Evolutionary conservation across 225 moss, liverwort and hornwort genomes (phyloP), one percentile per base, ranked within the genome.

Genomic region (Takakia lepidozioides): DNA sequence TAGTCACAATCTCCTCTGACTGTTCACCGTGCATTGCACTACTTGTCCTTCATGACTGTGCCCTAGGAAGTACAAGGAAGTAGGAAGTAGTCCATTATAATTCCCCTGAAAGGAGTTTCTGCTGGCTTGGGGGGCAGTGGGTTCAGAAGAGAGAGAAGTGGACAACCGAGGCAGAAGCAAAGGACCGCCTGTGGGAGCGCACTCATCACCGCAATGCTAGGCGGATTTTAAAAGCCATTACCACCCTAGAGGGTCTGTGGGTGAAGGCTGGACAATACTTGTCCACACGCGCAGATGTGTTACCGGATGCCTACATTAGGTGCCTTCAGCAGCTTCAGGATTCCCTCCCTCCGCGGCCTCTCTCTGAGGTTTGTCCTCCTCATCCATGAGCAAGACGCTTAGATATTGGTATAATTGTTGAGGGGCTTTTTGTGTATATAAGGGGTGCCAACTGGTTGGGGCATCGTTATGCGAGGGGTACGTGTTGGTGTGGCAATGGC

Each of bases 201-300:
- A 79, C 79, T 53, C 93, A 93, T 60, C 49, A 76, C 53, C 86
- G 87, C 47, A 93, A 93, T 74, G 81, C 93, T 3, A 70, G 69
- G 50, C 81, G 81, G 55, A 69, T 86, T 2, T 59, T 86, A 39
- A 76, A 80, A 43, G 71, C 86, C 25, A 70, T 93, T 19, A 64
- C 72, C 25, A 60, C 64, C 32, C 75, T 93, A 10, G 81, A 89
- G 51, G 93, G 93, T 29, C 62, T 93, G 51, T 93, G 93, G 93
- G 93, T 93, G 54, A 93, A 93, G 68, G 81, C 88, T 24, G 93
- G 93, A 55, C 93, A 93, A 60, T 82, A 89, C 56, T 19, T 93
- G 73, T 93, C 93, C 57, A 93, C 93, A n/a, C 80, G 93, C 56
- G 93, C 88, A 34, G 93, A 93, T 62, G 93, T 93, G 16, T 72